Evolutionary conservation across 192 early-diverging fungal species (phyloP), one percentile per base, ranked within the genome.

Genomic region (Geranomyces variabilis): DNA sequence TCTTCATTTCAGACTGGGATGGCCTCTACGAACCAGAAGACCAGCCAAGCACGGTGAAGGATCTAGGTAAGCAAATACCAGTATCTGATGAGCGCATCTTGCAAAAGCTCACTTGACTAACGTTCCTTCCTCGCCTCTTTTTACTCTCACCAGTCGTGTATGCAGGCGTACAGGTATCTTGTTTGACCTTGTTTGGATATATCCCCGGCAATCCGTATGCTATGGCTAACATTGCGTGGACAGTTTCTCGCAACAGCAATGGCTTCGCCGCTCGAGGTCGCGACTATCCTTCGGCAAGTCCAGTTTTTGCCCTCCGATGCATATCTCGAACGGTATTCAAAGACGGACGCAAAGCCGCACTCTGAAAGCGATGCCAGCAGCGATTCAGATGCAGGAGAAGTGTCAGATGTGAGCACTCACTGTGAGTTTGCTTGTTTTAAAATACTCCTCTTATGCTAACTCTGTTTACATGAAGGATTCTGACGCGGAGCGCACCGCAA

Each of bases 301-400:
- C 76, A 80, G 31, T 80, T 74, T 57, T 14, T 76, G 19, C 79
- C 79, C 15, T 80, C 72, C 1, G 51, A 76, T 30, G 67, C 58
- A 17, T 80, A 66, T 49, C 48, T 80, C 28, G 65, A 56, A 2
- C 62, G 72, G 12, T 68, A 60, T 34, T 41, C 58, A 4, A n/a
- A 53, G 51, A 24, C 51, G 51, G n/a, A 53, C 4, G 49, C 3
- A 3, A 26, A n/a, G 6, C 49, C 6, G 19, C 49, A 26, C 3
- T 53, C 49, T 5, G 49, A 53, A 3, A 53, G 19, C 24, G 49
- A 24, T 5, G 49, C 17, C 24, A 53, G 24, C 49, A 53, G 49
- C 49, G 36, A 41, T 41, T 41, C 36, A 10, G 36, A 41, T 10
- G 36, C 36, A 41, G 36, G 36, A 41, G 36, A 41, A 41, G 36